A percentile compares a stretch with the other conserved stretches of the same genome.
These are phyloP conservation scores for Leccinum subspadiceum DNA, from an alignment of 1,284 basidiomycete genomes.

Conservation along the genomic window DNA sequence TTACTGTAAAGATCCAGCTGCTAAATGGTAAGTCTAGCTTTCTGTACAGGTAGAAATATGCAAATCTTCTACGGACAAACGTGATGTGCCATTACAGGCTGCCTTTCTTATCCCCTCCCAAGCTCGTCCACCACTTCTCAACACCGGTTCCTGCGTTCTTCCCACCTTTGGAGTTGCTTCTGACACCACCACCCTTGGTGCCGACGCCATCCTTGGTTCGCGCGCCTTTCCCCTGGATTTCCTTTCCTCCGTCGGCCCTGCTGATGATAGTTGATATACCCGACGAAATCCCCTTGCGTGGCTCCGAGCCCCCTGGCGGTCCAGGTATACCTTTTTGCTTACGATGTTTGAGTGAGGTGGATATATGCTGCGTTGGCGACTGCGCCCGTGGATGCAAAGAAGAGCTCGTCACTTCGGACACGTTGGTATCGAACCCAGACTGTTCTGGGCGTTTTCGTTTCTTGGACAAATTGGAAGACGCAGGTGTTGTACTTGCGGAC, in stretches of 20 bases:
- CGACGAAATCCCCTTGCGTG: slow-evolving; percentile 66
- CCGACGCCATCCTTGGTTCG: background rate
- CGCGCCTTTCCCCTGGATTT: slow-evolving; percentile 10
- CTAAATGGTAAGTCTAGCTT: background rate
- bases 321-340: slow-evolving; percentile 12
- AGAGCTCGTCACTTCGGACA: background rate
- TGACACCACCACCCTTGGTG: background rate
- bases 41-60: background rate
- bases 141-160: background rate
- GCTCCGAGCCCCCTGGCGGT: slow-evolving; percentile 18
- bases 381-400: background rate
- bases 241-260: slow-evolving; percentile 19
- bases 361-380: background rate
- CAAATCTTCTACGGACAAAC: background rate
- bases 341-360: background rate
- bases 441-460: slow-evolving; percentile 26
- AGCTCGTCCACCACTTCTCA: slow-evolving; percentile 25
- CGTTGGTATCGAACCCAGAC: background rate
- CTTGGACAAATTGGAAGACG: background rate
- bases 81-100: slow-evolving; percentile 6
- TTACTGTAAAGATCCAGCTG: background rate
- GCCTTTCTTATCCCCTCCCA: slow-evolving; percentile 15
- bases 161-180: background rate
- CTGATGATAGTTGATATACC: slow-evolving; percentile 66
- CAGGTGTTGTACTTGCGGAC: background rate